A percentile compares a stretch with the other conserved stretches of the same genome.
These are phyloP conservation scores for Chloris gayana DNA, from an alignment of 176 grass and related monocot genomes.

Conservation along the genomic window DNA sequence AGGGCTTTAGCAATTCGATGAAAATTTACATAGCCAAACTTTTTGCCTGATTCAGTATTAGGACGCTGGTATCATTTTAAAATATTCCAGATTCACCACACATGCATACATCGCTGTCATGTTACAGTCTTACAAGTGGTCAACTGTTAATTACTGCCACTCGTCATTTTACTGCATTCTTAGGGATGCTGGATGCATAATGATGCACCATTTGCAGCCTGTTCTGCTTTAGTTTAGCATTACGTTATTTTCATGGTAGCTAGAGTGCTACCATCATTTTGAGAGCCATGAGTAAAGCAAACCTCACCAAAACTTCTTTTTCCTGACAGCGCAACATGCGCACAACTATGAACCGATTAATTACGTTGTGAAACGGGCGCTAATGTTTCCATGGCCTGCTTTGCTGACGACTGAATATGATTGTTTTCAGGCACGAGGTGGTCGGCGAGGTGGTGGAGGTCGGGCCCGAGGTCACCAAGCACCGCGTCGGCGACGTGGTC, in stretches of 20 bases:
- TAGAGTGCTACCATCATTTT: constrained; percentile 12
- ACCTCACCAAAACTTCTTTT: not conserved
- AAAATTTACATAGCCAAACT: not conserved
- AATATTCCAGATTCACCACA: not conserved
- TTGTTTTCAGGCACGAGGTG: constrained; percentile 73
- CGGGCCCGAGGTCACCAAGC: constrained; percentile 62
- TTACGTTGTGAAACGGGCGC: not conserved
- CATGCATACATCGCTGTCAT: not conserved
- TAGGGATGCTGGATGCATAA: not conserved
- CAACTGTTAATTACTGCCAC: not conserved
- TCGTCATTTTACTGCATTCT: not conserved
- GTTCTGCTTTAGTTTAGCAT: not conserved
- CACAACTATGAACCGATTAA: not conserved
- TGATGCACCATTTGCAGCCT: not conserved
- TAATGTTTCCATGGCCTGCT: not conserved
- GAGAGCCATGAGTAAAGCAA: constrained; percentile 5
- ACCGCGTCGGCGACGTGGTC: constrained; percentile 57
- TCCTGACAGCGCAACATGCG: not conserved
- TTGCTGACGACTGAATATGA: not conserved
- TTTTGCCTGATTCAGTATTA: not conserved
- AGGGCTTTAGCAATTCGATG: not conserved
- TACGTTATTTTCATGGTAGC: not conserved
- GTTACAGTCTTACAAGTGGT: not conserved
- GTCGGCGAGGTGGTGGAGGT: constrained; percentile 90
- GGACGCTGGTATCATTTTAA: not conserved